Evolutionary conservation across 2,329 filamentous ascomycete species (phyloP).

Genomic region (Neofusicoccum sp.): DNA sequence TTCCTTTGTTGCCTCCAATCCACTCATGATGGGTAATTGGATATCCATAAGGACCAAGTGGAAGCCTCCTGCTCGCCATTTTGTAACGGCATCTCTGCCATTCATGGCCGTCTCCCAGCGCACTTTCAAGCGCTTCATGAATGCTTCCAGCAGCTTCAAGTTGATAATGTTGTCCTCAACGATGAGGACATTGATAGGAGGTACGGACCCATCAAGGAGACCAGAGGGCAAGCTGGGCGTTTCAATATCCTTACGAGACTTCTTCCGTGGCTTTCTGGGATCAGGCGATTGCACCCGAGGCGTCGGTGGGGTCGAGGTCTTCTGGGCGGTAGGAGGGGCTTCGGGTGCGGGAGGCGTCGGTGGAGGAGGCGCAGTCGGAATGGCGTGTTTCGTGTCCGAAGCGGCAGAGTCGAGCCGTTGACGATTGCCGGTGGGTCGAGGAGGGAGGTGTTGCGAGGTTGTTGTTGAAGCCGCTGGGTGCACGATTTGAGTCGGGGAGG

Average conservation of each 20-base stretch:
- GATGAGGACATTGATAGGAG: constrained; percentile 94
- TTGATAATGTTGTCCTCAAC: constrained; percentile 99
- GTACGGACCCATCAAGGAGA: constrained; percentile 73
- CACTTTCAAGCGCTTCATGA: constrained; percentile 93
- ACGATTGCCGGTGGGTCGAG: constrained; percentile 26
- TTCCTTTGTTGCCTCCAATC: constrained; percentile 90
- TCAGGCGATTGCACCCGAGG: constrained; percentile 51
- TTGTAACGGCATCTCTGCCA: constrained; percentile 85
- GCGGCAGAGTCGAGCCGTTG: constrained; percentile 42
- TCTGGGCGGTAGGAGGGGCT: constrained; percentile 34
- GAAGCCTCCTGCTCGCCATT: constrained; percentile 90
- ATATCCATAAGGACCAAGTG: constrained; percentile 99
- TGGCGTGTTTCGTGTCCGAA: constrained; percentile 43
- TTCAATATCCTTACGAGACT: constrained; percentile 37
- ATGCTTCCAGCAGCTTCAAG: constrained; percentile 84
- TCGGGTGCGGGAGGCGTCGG: constrained; percentile 52
- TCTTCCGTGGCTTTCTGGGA: constrained; percentile 48
- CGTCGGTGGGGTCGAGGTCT: constrained; percentile 46
- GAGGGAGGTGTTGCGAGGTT: constrained; percentile 30
- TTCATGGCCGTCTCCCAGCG: constrained; percentile 98
- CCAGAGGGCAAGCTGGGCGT: constrained; percentile 54
- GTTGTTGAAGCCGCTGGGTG: constrained; percentile 40
- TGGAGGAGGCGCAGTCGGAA: constrained; percentile 51
- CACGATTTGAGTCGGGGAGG: constrained; percentile 69
- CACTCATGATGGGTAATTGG: constrained; percentile 94